phyloP scores from a whole-genome alignment of 305 asterid species.

The Ruellia speciosa region DNA sequence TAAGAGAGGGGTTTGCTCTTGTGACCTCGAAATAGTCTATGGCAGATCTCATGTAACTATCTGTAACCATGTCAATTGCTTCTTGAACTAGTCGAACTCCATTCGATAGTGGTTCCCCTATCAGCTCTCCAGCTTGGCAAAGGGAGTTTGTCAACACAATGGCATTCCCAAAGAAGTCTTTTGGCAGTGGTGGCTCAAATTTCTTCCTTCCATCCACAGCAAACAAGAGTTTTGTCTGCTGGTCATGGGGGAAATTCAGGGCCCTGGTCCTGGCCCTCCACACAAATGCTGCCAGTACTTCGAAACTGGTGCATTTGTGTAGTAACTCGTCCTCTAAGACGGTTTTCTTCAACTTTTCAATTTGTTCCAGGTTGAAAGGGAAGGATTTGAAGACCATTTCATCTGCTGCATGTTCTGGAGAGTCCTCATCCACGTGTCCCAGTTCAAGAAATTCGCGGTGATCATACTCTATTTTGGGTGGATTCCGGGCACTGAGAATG shows the following conservation, averaged over 20 bases:
- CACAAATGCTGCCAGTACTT: neutral
- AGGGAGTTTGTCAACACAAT: constrained; percentile 65
- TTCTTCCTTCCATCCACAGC: constrained; percentile 71
- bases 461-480: constrained; percentile 50
- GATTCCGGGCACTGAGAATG: constrained; percentile 55
- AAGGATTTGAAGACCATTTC: constrained; percentile 21
- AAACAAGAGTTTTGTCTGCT: constrained; percentile 63
- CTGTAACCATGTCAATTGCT: constrained; percentile 58
- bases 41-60: constrained; percentile 71
- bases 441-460: constrained; percentile 74
- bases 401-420: constrained; percentile 23
- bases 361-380: constrained; percentile 26
- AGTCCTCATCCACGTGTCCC: constrained; percentile 53
- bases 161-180: constrained; percentile 70
- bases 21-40: constrained; percentile 71
- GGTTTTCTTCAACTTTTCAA: constrained; percentile 10
- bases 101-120: constrained; percentile 41
- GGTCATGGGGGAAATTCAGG: constrained; percentile 47
- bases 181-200: constrained; percentile 59
- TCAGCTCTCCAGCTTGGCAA: constrained; percentile 47
- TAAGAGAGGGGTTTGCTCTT: constrained; percentile 29
- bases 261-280: constrained; percentile 29
- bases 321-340: constrained; percentile 12
- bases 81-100: constrained; percentile 58
- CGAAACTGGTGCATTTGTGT: constrained; percentile 33